phyloP scores from a whole-genome alignment of 495 filamentous ascomycete species.

The Penicillium atrosanguineum region DNA sequence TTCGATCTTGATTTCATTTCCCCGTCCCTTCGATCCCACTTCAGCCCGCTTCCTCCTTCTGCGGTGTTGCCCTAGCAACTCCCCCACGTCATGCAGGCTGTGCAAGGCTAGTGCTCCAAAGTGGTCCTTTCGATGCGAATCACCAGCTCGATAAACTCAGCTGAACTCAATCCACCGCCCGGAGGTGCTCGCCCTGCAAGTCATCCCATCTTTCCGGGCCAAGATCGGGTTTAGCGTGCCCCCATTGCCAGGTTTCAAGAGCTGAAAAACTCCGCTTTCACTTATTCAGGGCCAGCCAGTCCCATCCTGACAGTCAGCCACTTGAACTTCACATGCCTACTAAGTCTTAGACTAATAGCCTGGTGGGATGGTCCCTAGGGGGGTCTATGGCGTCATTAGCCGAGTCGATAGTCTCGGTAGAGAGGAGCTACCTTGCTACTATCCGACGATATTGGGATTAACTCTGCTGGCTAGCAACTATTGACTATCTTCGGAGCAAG shows the following conservation, averaged over 20 bases:
- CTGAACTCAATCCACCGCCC: constrained; percentile 16
- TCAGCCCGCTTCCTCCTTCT: constrained; percentile 9
- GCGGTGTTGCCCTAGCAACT: constrained; percentile 36
- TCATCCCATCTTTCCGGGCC: constrained; percentile 11
- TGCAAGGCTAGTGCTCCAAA: constrained; percentile 4
- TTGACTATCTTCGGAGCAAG: background rate
- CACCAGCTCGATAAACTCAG: constrained; percentile 5
- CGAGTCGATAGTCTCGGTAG: background rate
- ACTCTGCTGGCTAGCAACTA: too few relatives aligned
- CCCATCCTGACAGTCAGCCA: background rate
- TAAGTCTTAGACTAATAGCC: background rate
- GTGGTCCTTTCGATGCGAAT: background rate
- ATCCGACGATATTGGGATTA: background rate
- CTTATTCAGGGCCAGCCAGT: background rate
- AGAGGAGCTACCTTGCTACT: background rate
- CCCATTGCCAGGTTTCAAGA: background rate
- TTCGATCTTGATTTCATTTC: constrained; percentile 17
- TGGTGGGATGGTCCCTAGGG: background rate
- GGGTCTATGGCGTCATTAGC: background rate
- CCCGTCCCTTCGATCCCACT: constrained; percentile 3
- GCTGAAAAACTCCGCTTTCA: background rate
- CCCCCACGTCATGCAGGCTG: constrained; percentile 27
- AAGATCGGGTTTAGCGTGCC: background rate
- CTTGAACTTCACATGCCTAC: background rate
- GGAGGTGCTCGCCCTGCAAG: constrained; percentile 12